phyloP scores from a whole-genome alignment of 2,329 filamentous ascomycete genomes.

The Pestalotiopsis fici region DNA sequence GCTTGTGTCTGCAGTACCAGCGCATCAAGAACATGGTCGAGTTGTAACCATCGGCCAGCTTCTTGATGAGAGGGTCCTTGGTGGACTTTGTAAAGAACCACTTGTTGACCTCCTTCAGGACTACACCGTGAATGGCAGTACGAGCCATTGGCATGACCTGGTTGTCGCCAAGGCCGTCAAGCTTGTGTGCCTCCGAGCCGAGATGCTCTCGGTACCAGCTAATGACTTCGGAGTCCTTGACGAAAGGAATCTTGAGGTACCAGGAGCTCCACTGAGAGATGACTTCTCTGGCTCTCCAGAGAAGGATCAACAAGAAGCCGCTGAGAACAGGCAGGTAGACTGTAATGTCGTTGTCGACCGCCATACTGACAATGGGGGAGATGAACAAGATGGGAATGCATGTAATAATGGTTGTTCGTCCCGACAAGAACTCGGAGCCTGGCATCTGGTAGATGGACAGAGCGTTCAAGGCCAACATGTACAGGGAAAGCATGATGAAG shows the following conservation, averaged over 20 bases:
- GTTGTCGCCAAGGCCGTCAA: background rate
- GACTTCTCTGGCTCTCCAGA: background rate
- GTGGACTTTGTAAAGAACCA: slow-evolving; percentile 1
- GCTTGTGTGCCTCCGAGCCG: background rate
- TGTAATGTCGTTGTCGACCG: background rate
- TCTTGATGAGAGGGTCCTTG: background rate
- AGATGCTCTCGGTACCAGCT: background rate
- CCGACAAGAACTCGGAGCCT: background rate
- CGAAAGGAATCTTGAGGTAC: slow-evolving; percentile 1
- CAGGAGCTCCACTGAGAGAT: slow-evolving; percentile 1
- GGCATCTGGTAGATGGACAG: slow-evolving; percentile 5
- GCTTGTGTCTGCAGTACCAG: slow-evolving; percentile 6
- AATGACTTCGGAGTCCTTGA: slow-evolving; percentile 2
- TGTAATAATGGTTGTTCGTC: slow-evolving; percentile 1
- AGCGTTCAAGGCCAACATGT: slow-evolving; percentile 1
- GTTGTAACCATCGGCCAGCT: background rate
- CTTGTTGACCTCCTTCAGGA: background rate
- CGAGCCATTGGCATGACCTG: slow-evolving; percentile 4
- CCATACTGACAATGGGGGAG: slow-evolving; percentile 1
- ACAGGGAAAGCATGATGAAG: slow-evolving; percentile 5
- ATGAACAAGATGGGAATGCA: slow-evolving; percentile 7
- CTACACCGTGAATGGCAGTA: background rate
- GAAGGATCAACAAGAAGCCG: background rate
- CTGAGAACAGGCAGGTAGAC: background rate
- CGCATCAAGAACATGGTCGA: slow-evolving; percentile 7